Conservation (phyloP, 2,329 filamentous ascomycete species). For the Colletotrichum cordylinicola region DNA sequence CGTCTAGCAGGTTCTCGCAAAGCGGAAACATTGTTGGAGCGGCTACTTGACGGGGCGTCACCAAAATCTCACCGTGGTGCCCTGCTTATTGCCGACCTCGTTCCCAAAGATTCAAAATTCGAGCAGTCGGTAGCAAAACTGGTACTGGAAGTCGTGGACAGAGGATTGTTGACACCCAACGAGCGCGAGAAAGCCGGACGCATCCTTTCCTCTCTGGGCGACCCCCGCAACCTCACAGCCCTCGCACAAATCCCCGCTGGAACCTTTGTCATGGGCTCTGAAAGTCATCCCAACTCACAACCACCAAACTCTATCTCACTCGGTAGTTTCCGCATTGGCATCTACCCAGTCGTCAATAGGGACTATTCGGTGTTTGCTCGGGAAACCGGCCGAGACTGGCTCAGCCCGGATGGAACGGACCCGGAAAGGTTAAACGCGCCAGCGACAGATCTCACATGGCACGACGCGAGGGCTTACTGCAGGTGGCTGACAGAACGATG, state of each 20-base stretch:
- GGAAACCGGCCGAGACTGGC: neutral
- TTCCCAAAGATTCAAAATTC: neutral
- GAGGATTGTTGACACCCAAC: neutral
- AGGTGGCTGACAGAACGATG: neutral
- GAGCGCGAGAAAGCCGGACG: neutral
- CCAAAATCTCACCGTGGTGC: neutral
- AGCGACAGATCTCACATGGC: conserved; percentile 9
- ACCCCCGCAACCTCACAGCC: neutral
- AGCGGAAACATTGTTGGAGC: neutral
- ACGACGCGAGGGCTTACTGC: neutral
- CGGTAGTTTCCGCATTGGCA: neutral
- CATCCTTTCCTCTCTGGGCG: neutral
- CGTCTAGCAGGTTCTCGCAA: neutral
- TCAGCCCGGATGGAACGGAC: neutral
- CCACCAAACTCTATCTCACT: neutral
- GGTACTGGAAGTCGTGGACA: neutral
- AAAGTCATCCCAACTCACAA: conserved; percentile 1
- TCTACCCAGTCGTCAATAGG: neutral
- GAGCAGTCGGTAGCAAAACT: neutral
- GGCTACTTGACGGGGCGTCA: neutral
- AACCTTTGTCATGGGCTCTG: conserved; percentile 1
- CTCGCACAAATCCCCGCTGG: neutral
- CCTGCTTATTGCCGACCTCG: neutral
- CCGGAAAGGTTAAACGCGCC: neutral
- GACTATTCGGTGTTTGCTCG: neutral